A percentile compares a stretch with the other conserved stretches of the same genome.
These are phyloP conservation scores for Coemansia sp. DNA, from an alignment of 192 early-diverging fungal genomes.

Conservation along the genomic window DNA sequence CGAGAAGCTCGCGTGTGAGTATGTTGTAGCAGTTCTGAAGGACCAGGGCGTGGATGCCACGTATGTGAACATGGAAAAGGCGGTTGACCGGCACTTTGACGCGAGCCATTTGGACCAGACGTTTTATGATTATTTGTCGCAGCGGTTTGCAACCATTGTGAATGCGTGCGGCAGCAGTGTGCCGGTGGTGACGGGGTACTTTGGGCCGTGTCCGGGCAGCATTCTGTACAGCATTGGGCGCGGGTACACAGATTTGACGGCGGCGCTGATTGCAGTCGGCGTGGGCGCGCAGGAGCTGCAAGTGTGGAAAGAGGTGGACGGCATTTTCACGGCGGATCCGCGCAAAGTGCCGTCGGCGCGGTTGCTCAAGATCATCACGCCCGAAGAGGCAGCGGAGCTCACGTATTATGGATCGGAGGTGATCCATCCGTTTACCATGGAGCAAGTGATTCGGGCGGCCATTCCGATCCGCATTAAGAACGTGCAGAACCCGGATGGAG, in stretches of 20 bases:
- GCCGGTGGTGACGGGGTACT: constrained; percentile 94
- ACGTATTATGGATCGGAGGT: constrained; percentile 96
- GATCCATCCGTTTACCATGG: constrained; percentile 99
- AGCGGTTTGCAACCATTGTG: constrained; percentile 63
- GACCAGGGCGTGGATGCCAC: constrained; percentile 76
- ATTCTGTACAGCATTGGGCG: constrained; percentile 90
- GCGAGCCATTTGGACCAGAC: constrained; percentile 77
- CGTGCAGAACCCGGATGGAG: constrained; percentile 88
- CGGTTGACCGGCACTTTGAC: constrained; percentile 81
- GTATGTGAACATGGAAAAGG: constrained; percentile 86
- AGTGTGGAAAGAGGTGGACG: constrained; percentile 99
- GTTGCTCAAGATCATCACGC: constrained; percentile 88
- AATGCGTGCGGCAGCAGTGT: constrained; percentile 65
- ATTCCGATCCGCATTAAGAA: constrained; percentile 99
- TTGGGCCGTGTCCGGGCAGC: constrained; percentile 96
- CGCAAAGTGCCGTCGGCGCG: constrained; percentile 88
- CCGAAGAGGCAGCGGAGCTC: constrained; percentile 96
- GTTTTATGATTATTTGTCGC: constrained; percentile 94
- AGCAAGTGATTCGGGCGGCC: constrained; percentile 93
- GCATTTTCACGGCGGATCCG: constrained; percentile 98
- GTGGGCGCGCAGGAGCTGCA: constrained; percentile 88
- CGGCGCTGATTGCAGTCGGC: constrained; percentile 91
- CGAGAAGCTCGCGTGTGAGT: constrained; percentile 90
- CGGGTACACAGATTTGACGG: constrained; percentile 97
- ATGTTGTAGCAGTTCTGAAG: constrained; percentile 80